Evolutionary conservation across 2,329 filamentous ascomycete species (phyloP).

Genomic region (Diplocarpon mali): DNA sequence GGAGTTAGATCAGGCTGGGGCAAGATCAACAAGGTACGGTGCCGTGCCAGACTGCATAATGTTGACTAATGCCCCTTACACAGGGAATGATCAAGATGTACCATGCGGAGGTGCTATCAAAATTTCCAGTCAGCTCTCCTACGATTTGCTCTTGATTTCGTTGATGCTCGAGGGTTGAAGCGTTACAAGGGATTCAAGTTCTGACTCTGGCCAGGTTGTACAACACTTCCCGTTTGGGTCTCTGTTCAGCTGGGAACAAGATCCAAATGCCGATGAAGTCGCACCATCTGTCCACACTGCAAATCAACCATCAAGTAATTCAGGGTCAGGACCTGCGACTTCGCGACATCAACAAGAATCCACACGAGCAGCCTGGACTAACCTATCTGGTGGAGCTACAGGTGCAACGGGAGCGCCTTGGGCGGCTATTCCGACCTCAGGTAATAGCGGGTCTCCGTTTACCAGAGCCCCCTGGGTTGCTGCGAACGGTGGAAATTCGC

Average conservation of each 20-base stretch:
- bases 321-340: constrained; percentile 10
- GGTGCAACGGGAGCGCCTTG: constrained; percentile 19
- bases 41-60: neutral
- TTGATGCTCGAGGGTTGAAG: no score
- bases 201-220: constrained; percentile 41
- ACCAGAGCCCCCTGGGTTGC: constrained; percentile 19
- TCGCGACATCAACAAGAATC: constrained; percentile 17
- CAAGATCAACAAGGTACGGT: constrained; percentile 76
- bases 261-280: constrained; percentile 46
- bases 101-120: constrained; percentile 88
- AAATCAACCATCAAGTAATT: constrained; percentile 36
- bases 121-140: constrained; percentile 57
- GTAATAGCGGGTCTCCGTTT: constrained; percentile 15
- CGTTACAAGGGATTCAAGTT: neutral
- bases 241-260: constrained; percentile 64
- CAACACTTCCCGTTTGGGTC: constrained; percentile 85
- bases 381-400: constrained; percentile 11
- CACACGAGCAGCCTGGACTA: constrained; percentile 23
- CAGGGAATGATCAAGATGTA: constrained; percentile 99
- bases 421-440: constrained; percentile 1
- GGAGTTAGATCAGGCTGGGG: constrained; percentile 91
- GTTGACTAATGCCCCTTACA: neutral
- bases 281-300: constrained; percentile 44
- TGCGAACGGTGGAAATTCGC: neutral
- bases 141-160: neutral